Conservation (phyloP, 164 flowering plant species). For the Cinnamomum chago region DNA sequence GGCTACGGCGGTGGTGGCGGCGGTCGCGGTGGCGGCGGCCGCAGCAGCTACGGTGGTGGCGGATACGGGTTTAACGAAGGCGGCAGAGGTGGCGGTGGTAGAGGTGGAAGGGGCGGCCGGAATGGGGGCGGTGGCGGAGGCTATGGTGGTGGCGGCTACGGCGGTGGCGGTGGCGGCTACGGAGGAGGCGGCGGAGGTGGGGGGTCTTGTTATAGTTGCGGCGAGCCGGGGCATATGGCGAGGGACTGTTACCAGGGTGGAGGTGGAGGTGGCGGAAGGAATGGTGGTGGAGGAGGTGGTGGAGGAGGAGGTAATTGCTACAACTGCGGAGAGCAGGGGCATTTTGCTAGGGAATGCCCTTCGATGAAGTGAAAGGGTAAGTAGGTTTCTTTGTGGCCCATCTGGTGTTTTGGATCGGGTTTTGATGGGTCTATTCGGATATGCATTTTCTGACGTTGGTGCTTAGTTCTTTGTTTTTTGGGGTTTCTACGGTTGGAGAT, state of each 20-base stretch:
- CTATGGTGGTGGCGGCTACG: constrained; percentile 29
- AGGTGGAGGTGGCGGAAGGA: constrained; percentile 14
- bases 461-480: too few relatives aligned
- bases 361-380: constrained; percentile 2
- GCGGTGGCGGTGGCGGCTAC: constrained; percentile 12
- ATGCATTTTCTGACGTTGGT: background rate
- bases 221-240: constrained; percentile 30
- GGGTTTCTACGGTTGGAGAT: too few relatives aligned
- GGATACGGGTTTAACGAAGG: constrained; percentile 28
- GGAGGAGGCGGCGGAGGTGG: constrained; percentile 20
- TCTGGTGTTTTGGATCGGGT: constrained; percentile 1
- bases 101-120: constrained; percentile 27
- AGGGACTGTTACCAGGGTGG: constrained; percentile 24
- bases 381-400: constrained; percentile 1
- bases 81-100: constrained; percentile 27
- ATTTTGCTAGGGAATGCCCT: constrained; percentile 24
- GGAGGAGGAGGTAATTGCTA: constrained; percentile 16
- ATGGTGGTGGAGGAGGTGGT: constrained; percentile 12
- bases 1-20: constrained; percentile 10
- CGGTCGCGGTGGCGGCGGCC: constrained; percentile 23
- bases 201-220: constrained; percentile 8
- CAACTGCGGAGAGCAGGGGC: constrained; percentile 26
- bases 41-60: constrained; percentile 27
- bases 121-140: constrained; percentile 32
- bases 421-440: background rate